Percentiles rank a stretch among this genome's conserved stretches.
Evolutionary conservation across 192 early-diverging fungal genomes (phyloP).

Genomic region (Geranomyces variabilis): DNA sequence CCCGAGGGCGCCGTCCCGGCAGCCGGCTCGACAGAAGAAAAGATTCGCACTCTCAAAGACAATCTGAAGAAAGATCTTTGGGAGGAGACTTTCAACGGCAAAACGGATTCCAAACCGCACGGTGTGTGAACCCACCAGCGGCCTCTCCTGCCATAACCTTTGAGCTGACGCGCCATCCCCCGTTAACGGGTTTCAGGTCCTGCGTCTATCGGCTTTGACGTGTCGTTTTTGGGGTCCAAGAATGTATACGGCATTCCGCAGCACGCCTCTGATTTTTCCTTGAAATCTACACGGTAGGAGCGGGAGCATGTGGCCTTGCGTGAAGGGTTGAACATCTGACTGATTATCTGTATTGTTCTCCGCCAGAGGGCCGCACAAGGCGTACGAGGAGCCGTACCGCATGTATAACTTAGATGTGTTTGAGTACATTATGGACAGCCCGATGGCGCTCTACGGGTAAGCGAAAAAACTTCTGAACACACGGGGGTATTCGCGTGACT

Average conservation of each 20-base stretch:
- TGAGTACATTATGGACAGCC: conserved; percentile 92
- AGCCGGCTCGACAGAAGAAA: conserved; percentile 26
- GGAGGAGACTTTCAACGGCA: conserved; percentile 88
- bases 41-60: conserved; percentile 51
- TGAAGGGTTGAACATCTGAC: neutral
- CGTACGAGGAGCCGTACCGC: conserved; percentile 91
- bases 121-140: too few relatives aligned
- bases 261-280: conserved; percentile 83
- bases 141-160: too few relatives aligned
- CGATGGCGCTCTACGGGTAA: conserved; percentile 86
- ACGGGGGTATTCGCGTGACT: too few relatives aligned
- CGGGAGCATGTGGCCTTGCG: neutral
- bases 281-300: conserved; percentile 81
- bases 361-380: conserved; percentile 58
- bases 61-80: conserved; percentile 63
- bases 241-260: conserved; percentile 97
- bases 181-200: conserved; percentile 65
- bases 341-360: neutral
- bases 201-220: conserved; percentile 90
- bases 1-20: conserved; percentile 37
- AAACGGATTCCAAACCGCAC: conserved; percentile 90
- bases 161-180: neutral
- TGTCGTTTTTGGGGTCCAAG: conserved; percentile 79
- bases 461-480: too few relatives aligned
- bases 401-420: conserved; percentile 98